Conservation (phyloP, 1,284 basidiomycete species). For the Grifola frondosa region DNA sequence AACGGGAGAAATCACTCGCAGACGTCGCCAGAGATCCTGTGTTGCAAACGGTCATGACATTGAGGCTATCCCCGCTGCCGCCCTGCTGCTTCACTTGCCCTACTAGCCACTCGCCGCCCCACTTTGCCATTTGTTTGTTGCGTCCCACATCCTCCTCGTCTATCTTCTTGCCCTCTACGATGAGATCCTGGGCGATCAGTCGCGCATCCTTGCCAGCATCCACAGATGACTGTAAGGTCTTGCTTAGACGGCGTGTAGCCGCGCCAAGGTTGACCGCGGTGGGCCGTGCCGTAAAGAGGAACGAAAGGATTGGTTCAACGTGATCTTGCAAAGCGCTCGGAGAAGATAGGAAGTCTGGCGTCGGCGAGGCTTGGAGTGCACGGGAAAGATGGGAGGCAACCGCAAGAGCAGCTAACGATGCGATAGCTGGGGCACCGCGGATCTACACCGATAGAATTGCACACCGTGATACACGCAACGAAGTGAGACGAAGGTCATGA, state of each 20-base stretch:
- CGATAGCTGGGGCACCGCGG: conserved; percentile 92
- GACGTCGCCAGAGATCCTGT: conserved; percentile 92
- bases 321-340: conserved; percentile 48
- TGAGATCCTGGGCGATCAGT: conserved; percentile 55
- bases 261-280: conserved; percentile 92
- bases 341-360: conserved; percentile 51
- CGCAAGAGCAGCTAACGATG: conserved; percentile 81
- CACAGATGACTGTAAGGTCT: conserved; percentile 42
- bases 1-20: conserved; percentile 43
- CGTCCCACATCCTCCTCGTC: conserved; percentile 83
- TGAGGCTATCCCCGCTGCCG: conserved; percentile 53
- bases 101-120: conserved; percentile 84
- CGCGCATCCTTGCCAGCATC: conserved; percentile 43
- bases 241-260: conserved; percentile 71
- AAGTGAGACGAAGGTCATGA: conserved; percentile 2
- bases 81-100: conserved; percentile 50
- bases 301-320: conserved; percentile 60
- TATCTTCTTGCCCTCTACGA: conserved; percentile 64
- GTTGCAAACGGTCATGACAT: conserved; percentile 93
- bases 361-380: conserved; percentile 42
- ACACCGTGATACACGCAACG: background rate
- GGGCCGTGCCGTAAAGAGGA: conserved; percentile 83
- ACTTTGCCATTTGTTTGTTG: conserved; percentile 78
- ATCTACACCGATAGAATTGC: conserved; percentile 48
- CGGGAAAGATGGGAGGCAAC: conserved; percentile 62